Evolutionary conservation across 2,329 filamentous ascomycete genomes (phyloP).

Genomic region (Zymoseptoria brevis): DNA sequence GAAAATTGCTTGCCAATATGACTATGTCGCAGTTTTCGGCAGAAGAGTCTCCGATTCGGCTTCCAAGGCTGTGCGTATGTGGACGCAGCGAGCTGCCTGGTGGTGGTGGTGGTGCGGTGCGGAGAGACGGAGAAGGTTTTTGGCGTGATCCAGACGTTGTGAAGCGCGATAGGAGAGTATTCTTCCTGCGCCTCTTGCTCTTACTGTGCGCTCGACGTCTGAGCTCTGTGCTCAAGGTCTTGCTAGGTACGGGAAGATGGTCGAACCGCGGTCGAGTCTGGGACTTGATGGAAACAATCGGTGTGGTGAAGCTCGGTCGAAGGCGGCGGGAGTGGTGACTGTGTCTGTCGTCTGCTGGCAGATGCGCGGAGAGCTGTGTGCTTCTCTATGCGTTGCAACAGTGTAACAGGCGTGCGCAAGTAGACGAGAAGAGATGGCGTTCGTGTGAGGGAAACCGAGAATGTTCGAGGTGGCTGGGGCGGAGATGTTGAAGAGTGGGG

Average conservation of each 20-base stretch:
- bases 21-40: background rate
- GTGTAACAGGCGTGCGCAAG: background rate
- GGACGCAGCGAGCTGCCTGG: background rate
- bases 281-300: background rate
- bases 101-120: background rate
- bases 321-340: background rate
- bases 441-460: background rate
- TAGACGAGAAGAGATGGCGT: background rate
- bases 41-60: background rate
- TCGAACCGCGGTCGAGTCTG: background rate
- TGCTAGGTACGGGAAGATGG: background rate
- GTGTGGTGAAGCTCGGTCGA: background rate
- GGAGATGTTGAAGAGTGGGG: background rate
- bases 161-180: background rate
- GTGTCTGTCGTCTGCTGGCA: background rate
- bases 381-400: background rate
- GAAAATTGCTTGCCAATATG: background rate
- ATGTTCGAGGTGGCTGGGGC: background rate
- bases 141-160: background rate
- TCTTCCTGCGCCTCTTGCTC: background rate
- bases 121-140: no score
- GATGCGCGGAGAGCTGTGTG: background rate
- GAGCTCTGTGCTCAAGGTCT: no score
- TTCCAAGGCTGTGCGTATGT: background rate
- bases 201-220: background rate